phyloP scores from a whole-genome alignment of 1,284 basidiomycete genomes.

The Malassezia sympodialis region DNA sequence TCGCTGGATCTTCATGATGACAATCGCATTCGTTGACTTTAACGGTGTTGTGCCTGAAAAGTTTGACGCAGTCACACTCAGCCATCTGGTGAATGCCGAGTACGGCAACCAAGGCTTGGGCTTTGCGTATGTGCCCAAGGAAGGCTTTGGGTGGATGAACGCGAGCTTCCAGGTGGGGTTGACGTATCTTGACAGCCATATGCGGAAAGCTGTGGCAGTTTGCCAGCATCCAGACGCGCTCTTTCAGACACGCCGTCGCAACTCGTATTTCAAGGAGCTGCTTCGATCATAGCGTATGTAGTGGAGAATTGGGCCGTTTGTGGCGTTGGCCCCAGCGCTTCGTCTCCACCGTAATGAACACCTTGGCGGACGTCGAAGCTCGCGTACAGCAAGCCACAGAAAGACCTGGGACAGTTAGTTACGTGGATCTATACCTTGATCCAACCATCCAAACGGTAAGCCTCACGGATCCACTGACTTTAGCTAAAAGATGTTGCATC shows the following conservation, averaged over 20 bases:
- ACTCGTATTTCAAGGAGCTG: not conserved
- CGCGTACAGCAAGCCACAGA: not conserved
- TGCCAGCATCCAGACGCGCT: conserved; percentile 84
- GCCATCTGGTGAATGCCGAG: conserved; percentile 91
- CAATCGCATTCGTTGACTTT: conserved; percentile 58
- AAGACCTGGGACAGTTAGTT: not conserved
- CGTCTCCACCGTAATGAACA: not conserved
- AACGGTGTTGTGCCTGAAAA: conserved; percentile 96
- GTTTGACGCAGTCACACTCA: conserved; percentile 90
- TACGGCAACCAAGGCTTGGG: conserved; percentile 97
- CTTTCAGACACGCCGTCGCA: conserved; percentile 51
- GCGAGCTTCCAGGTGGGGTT: conserved; percentile 70
- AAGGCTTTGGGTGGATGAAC: conserved; percentile 73
- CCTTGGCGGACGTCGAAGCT: not conserved
- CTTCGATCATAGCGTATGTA: not conserved
- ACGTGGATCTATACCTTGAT: not conserved
- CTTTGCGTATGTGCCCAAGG: conserved; percentile 75
- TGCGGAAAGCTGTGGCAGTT: conserved; percentile 84
- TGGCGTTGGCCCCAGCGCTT: not conserved
- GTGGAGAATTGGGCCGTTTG: not conserved
- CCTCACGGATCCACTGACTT: not conserved
- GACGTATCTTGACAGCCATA: conserved; percentile 83
- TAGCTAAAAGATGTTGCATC: not conserved
- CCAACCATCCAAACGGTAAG: conserved; percentile 9
- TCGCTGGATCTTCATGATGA: conserved; percentile 83